Percentiles rank a stretch among this genome's conserved stretches.
phyloP scores from a whole-genome alignment of 2,329 filamentous ascomycete species.

The Hymenotorrendiella dingleyae region DNA sequence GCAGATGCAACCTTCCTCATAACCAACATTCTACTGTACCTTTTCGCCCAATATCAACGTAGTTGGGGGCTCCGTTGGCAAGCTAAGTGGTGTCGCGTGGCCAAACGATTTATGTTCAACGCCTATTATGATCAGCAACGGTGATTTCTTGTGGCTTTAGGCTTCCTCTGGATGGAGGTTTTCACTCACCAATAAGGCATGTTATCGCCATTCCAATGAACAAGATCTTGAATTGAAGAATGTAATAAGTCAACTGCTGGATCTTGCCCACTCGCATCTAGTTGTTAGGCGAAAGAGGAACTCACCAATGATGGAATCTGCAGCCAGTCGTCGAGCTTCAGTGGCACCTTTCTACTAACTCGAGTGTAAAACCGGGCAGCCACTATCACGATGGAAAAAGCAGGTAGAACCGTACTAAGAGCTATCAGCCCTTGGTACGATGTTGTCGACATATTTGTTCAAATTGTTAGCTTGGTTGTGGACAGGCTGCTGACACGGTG shows the following conservation, averaged over 20 bases:
- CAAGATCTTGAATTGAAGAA: neutral
- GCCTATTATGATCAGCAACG: neutral
- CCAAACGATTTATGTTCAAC: constrained; percentile 1
- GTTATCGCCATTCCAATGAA: constrained; percentile 2
- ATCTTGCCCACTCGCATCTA: neutral
- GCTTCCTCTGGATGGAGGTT: neutral
- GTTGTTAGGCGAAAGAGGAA: neutral
- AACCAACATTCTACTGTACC: neutral
- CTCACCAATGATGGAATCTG: constrained; percentile 1
- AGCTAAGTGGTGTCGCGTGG: neutral
- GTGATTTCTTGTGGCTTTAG: neutral
- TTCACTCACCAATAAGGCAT: neutral
- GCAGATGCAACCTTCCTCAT: neutral
- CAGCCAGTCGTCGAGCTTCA: constrained; percentile 1
- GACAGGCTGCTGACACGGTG: too few relatives aligned
- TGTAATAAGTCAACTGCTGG: neutral
- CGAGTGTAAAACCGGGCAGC: neutral
- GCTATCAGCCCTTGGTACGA: neutral
- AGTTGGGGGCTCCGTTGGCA: neutral
- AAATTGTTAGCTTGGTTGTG: too few relatives aligned
- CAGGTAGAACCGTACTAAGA: neutral
- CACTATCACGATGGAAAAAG: neutral
- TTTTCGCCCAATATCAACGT: neutral
- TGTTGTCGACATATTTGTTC: neutral
- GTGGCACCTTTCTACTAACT: neutral